Evolutionary conservation across 192 early-diverging fungal genomes (phyloP).

Genomic region (Coemansia sp.): DNA sequence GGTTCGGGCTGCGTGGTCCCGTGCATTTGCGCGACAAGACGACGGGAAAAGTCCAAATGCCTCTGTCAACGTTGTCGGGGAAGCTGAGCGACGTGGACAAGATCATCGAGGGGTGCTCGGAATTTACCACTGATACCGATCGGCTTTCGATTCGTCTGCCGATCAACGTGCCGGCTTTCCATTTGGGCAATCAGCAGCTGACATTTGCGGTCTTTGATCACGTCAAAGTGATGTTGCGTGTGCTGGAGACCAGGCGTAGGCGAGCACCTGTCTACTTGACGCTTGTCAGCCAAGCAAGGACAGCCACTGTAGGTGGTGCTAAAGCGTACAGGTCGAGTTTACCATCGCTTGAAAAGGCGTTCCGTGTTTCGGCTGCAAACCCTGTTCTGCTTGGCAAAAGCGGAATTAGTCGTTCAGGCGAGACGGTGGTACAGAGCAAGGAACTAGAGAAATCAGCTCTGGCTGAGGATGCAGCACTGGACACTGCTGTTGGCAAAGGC

Average conservation of each 20-base stretch:
- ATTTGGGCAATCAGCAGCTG: slow-evolving; percentile 43
- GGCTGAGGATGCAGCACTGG: background rate
- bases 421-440: background rate
- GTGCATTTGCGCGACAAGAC: slow-evolving; percentile 66
- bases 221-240: slow-evolving; percentile 59
- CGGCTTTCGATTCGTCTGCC: slow-evolving; percentile 31
- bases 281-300: slow-evolving; percentile 52
- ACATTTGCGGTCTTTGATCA: slow-evolving; percentile 64
- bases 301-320: background rate
- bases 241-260: slow-evolving; percentile 62
- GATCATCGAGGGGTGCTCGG: slow-evolving; percentile 53
- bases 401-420: background rate
- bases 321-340: slow-evolving; percentile 27
- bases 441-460: background rate
- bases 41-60: slow-evolving; percentile 56
- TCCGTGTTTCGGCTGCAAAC: slow-evolving; percentile 19
- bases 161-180: slow-evolving; percentile 28
- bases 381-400: background rate
- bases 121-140: slow-evolving; percentile 47
- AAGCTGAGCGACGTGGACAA: slow-evolving; percentile 45
- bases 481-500: background rate
- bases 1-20: slow-evolving; percentile 69
- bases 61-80: slow-evolving; percentile 61
- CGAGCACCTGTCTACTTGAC: slow-evolving; percentile 68
- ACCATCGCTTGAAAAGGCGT: slow-evolving; percentile 23